Conservation (phyloP, 148 eudicot species). For the Fallopia convolvulus region DNA sequence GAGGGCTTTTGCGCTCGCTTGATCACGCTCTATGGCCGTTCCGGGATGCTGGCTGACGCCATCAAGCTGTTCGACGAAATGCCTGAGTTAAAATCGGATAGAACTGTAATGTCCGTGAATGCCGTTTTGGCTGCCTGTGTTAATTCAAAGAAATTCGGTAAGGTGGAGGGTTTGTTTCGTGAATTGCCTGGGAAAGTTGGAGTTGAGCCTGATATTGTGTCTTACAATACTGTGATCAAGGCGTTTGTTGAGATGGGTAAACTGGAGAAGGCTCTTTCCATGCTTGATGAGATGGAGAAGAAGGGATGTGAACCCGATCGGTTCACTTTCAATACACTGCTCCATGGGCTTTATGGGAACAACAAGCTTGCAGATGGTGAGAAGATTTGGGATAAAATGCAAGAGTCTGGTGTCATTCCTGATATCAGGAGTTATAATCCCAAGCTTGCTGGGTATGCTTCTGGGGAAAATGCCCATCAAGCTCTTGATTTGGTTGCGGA, state of each 20-base stretch:
- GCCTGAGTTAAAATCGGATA: constrained; percentile 32
- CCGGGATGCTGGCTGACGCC: constrained; percentile 56
- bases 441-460: constrained; percentile 20
- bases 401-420: constrained; percentile 19
- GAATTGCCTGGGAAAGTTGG: constrained; percentile 35
- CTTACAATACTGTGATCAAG: constrained; percentile 51
- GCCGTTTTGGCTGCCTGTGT: constrained; percentile 62
- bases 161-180: constrained; percentile 27
- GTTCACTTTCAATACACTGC: constrained; percentile 21
- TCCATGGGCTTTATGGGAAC: constrained; percentile 17
- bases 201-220: constrained; percentile 37
- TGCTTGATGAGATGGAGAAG: constrained; percentile 28
- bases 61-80: constrained; percentile 63
- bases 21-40: constrained; percentile 46
- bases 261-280: constrained; percentile 18
- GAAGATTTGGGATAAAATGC: constrained; percentile 25
- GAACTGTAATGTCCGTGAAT: constrained; percentile 47
- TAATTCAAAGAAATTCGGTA: constrained; percentile 31
- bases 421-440: constrained; percentile 24
- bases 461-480: constrained; percentile 8
- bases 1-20: constrained; percentile 48
- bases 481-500: constrained; percentile 23
- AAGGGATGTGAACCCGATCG: constrained; percentile 24
- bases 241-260: constrained; percentile 33
- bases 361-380: constrained; percentile 27